phyloP scores from a whole-genome alignment of 169 alveolate species.

The Nephromyces sp. region DNA sequence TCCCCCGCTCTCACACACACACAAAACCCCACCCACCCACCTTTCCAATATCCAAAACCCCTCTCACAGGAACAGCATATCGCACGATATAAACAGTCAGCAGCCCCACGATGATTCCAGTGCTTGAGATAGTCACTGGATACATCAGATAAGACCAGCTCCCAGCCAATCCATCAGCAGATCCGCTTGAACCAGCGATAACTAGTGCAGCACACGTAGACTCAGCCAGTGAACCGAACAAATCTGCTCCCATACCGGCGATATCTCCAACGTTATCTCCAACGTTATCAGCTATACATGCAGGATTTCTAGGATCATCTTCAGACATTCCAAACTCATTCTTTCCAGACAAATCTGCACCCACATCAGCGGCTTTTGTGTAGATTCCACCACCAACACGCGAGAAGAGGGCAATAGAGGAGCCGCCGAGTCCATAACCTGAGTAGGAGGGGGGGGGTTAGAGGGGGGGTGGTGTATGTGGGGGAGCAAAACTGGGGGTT shows the following conservation, averaged over 20 bases:
- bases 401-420: conserved; percentile 79
- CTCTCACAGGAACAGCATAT: conserved; percentile 39
- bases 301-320: conserved; percentile 83
- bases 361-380: conserved; percentile 86
- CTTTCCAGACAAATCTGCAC: conserved; percentile 81
- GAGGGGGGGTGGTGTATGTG: too few relatives aligned
- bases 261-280: conserved; percentile 87
- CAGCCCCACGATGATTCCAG: conserved; percentile 65
- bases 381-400: conserved; percentile 89
- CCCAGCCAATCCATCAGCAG: not conserved
- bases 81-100: conserved; percentile 57
- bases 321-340: conserved; percentile 75
- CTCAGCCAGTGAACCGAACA: conserved; percentile 84
- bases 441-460: too few relatives aligned
- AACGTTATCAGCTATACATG: conserved; percentile 84
- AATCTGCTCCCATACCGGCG: conserved; percentile 91
- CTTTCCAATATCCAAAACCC: conserved; percentile 40
- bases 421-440: conserved; percentile 77
- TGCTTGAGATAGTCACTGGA: conserved; percentile 56
- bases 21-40: too few relatives aligned
- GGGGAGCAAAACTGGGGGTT: too few relatives aligned
- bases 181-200: conserved; percentile 54
- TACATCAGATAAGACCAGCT: conserved; percentile 29
- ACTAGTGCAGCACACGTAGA: conserved; percentile 82
- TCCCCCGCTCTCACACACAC: too few relatives aligned